Base-by-base conservation (phyloP, 202 grass and related monocot genomes). In the Zizania palustris region DNA sequence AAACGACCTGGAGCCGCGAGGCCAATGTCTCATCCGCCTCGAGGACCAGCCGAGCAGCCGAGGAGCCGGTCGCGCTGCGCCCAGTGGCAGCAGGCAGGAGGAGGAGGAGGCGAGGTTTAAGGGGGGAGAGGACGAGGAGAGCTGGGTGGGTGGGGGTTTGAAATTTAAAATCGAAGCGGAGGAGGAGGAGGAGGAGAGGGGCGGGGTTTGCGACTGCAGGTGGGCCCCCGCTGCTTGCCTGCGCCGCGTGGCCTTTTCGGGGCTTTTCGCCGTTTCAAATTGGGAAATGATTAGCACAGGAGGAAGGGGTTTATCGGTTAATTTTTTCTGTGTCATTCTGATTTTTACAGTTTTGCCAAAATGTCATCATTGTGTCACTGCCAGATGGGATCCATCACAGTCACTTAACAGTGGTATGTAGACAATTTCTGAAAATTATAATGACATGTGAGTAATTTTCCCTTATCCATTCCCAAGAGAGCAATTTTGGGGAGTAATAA, bases 111-210 rank as follows among this genome's bases (percentile, higher is more conserved):
- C 40, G 77, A 79, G 69, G 85, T 79, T 87, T 91, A 74, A 70
- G 60, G 60, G 61, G 50, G 77, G 12, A 51, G 60, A 8, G 55
- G 73, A 55, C 51, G 54, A n/a, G 37, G 62, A 40, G 58, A 50
- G 14, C 14, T 5, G 48, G 48, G 71, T 43, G 37, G n/a, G 22
- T 55, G 63, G 60, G 78, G 71, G 36, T 96, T 92, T 87, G 89
- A 92, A 96, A 96, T 90, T 96, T 92, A 96, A 96, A 96, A 88
- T 56, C 75, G 75, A 39, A 55, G 16, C 16, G 59, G 55, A 45
- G 46, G 55, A 48, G 77, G 69, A 16, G 60, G 21, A 48, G 45
- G 65, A 16, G 16, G 50, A 49, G 66, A 54, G 59, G 1, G 21
- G 80, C 80, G 67, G 55, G 68, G 34, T 59, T 58, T 46, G 48